Percentiles rank a stretch among this genome's conserved stretches.
Conservation (phyloP, 371 early-diverging fungal genomes). For the Sporodiniella umbellata region DNA sequence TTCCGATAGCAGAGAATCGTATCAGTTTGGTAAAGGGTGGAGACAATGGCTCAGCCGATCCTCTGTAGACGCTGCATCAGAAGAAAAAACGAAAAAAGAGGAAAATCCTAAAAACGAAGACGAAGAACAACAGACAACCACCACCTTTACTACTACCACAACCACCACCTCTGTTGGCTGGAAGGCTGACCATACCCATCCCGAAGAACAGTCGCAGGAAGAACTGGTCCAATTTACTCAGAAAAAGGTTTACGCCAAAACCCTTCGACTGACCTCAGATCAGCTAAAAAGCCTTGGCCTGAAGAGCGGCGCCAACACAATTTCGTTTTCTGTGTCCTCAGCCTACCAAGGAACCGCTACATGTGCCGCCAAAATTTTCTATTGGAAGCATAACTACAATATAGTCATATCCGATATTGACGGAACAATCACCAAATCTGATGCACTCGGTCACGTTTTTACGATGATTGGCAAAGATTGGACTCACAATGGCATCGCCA, state of each 20-base stretch:
- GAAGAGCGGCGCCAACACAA: conserved; percentile 85
- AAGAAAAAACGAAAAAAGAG: conserved; percentile 5
- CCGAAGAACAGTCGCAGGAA: conserved; percentile 11
- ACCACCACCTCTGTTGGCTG: conserved; percentile 43
- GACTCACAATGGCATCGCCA: conserved; percentile 98
- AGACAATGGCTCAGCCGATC: conserved; percentile 52
- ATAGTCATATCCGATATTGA: conserved; percentile 99
- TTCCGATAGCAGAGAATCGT: conserved; percentile 33
- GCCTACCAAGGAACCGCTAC: conserved; percentile 73
- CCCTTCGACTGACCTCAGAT: conserved; percentile 87
- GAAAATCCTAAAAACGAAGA: neutral
- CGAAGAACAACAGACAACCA: conserved; percentile 4
- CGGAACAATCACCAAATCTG: conserved; percentile 99
- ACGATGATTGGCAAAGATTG: conserved; percentile 98
- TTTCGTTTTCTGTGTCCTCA: conserved; percentile 85
- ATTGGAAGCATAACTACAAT: conserved; percentile 84
- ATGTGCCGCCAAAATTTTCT: conserved; percentile 83
- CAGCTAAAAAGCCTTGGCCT: conserved; percentile 84
- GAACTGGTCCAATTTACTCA: conserved; percentile 3
- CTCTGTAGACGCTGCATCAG: conserved; percentile 24
- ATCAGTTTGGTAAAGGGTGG: conserved; percentile 45
- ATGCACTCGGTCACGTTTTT: conserved; percentile 96
- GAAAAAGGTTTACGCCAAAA: conserved; percentile 76
- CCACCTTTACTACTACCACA: conserved; percentile 39
- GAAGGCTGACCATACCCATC: conserved; percentile 31